Evolutionary conservation across 1,284 basidiomycete genomes (phyloP), one percentile per base, ranked within the genome.

Genomic region (Phellopilus nigrolimitatus): DNA sequence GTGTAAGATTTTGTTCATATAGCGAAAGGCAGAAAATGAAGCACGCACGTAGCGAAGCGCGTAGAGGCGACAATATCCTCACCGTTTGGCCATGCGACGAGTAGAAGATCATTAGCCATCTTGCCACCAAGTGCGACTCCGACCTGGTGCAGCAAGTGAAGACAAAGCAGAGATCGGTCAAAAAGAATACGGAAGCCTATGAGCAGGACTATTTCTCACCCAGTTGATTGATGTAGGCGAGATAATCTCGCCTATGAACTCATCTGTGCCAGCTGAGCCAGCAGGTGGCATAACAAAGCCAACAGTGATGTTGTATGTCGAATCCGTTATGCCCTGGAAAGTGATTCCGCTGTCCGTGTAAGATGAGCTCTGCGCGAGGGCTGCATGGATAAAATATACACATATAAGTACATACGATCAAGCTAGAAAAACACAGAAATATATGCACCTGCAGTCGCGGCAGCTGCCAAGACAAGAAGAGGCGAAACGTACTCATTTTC

Each of bases 201-300:
- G 34, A 15, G 15, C 8, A 10, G 22, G 12, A 1, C 2, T 6
- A 37, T 15, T 47, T 37, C n/a, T n/a, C n/a, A 60, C 71, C 79
- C 79, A 83, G 67, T 71, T 62, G 6, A 69, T 70, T 6, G 60
- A 68, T 41, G 76, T 66, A 2, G 80, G 79, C 7, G 78, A 75
- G 25, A 80, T 72, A 44, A 82, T 75, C 63, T 79, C 76, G 51
- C 73, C 80, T 56, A 83, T 78, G 61, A 82, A 82, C 59, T 82
- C 79, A 24, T 66, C 68, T 12, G 71, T 63, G 25, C 66, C 63
- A 2, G 66, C 51, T 22, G 65, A 64, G n/a, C 65, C 65, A 12
- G 66, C 62, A 19, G 75, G 73, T 19, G 78, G 78, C 57, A 80
- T 77, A 36, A 74, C 66, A 53, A 72, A 73, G 48, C 78, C 79